Conservation (phyloP, 2,329 filamentous ascomycete species). For the Aspergillus fischeri region DNA sequence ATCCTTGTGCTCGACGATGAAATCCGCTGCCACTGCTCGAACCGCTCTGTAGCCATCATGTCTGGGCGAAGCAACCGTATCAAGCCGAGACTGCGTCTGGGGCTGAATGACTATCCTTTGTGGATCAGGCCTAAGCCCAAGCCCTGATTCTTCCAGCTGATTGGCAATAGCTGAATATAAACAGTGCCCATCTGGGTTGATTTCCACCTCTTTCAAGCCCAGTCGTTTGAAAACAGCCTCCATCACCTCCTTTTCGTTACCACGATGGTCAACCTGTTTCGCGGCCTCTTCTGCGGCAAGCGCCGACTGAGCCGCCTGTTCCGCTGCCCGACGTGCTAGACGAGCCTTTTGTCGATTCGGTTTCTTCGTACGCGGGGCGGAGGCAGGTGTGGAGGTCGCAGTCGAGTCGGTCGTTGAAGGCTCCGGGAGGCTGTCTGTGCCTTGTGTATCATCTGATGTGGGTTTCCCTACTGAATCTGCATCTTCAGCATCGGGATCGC, state of each 20-base stretch:
- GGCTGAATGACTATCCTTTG: constrained; percentile 29
- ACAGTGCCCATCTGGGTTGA: constrained; percentile 90
- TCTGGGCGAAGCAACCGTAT: constrained; percentile 34
- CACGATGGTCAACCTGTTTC: constrained; percentile 67
- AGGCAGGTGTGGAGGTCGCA: constrained; percentile 5
- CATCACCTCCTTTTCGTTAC: constrained; percentile 68
- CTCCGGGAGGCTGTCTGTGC: constrained; percentile 1
- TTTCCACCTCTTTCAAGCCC: constrained; percentile 68
- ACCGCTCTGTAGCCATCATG: constrained; percentile 61
- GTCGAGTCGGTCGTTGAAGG: background rate
- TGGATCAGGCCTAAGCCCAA: constrained; percentile 37
- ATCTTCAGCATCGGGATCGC: constrained; percentile 18
- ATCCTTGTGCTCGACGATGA: constrained; percentile 68
- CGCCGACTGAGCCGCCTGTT: constrained; percentile 65
- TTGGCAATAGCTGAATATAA: constrained; percentile 89
- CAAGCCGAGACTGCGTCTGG: constrained; percentile 26
- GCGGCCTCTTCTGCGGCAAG: constrained; percentile 72
- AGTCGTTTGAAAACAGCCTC: constrained; percentile 59
- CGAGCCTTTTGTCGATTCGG: constrained; percentile 89
- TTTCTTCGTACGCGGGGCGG: constrained; percentile 54
- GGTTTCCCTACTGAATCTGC: background rate
- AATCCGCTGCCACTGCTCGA: constrained; percentile 67
- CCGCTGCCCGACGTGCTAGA: constrained; percentile 80
- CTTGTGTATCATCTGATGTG: background rate
- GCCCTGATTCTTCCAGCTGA: constrained; percentile 58